Percentiles rank a stretch among this genome's conserved stretches.
Evolutionary conservation across 805 yeast species (phyloP).

Genomic region (Ogataea methylovora): DNA sequence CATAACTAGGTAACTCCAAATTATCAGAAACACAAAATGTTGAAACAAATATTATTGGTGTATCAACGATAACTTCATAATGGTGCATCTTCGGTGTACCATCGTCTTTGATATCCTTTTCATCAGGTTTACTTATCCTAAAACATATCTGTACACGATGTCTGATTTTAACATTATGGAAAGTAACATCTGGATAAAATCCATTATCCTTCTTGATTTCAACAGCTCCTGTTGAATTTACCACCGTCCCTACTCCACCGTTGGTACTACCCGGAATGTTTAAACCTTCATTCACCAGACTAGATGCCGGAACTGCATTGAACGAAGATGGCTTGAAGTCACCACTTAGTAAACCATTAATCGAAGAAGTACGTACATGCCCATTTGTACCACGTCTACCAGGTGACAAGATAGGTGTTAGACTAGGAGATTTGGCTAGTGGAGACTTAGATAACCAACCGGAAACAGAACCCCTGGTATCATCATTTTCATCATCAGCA

Average conservation of each 20-base stretch:
- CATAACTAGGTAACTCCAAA: slow-evolving; percentile 33
- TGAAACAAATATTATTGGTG: slow-evolving; percentile 56
- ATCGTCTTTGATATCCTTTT: slow-evolving; percentile 22
- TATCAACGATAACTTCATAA: slow-evolving; percentile 74
- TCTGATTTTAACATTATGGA: slow-evolving; percentile 50
- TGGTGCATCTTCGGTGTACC: slow-evolving; percentile 49
- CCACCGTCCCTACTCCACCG: neutral
- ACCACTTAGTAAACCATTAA: neutral
- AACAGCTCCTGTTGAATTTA: too few relatives aligned
- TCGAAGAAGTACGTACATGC: neutral
- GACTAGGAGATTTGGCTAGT: neutral
- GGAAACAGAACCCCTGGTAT: slow-evolving; percentile 17
- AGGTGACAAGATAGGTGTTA: neutral
- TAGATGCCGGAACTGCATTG: neutral
- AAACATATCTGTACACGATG: slow-evolving; percentile 68
- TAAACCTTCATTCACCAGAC: neutral
- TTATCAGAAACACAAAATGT: slow-evolving; percentile 25
- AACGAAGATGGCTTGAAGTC: neutral
- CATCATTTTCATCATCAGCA: slow-evolving; percentile 9
- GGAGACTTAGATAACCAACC: slow-evolving; percentile 10
- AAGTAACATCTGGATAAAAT: slow-evolving; percentile 58
- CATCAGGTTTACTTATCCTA: slow-evolving; percentile 57
- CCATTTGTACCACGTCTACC: neutral
- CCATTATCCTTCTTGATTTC: slow-evolving; percentile 9
- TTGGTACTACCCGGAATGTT: too few relatives aligned